A percentile compares a stretch with the other conserved stretches of the same genome.
Conservation (phyloP, 768 basidiomycete genomes). For the Tylopilus rubrobrunneus region DNA sequence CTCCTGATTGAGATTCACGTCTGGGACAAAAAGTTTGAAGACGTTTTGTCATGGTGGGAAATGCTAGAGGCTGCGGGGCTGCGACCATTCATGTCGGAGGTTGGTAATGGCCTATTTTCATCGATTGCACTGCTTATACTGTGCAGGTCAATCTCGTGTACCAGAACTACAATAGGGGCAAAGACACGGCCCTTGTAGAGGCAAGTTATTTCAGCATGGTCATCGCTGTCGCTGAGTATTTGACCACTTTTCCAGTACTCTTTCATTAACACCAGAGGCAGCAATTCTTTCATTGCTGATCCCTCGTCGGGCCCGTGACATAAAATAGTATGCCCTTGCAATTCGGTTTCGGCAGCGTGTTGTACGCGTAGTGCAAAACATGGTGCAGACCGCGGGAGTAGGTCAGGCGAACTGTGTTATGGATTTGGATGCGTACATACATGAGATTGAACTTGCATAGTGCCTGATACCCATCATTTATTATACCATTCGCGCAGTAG, state of each 20-base stretch:
- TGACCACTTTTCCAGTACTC: conserved; percentile 39
- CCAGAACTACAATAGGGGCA: conserved; percentile 50
- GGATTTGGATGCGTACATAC: conserved; percentile 16
- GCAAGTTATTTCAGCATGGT: conserved; percentile 22
- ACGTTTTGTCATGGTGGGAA: conserved; percentile 44
- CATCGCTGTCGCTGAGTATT: neutral
- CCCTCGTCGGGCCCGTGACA: conserved; percentile 10
- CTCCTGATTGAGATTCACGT: conserved; percentile 45
- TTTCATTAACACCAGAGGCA: conserved; percentile 50
- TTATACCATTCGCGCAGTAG: neutral
- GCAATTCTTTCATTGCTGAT: conserved; percentile 43
- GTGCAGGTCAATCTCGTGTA: conserved; percentile 55
- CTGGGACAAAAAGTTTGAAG: conserved; percentile 33
- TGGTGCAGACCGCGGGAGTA: neutral
- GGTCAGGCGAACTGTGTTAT: conserved; percentile 14
- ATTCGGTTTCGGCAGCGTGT: neutral
- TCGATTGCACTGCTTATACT: conserved; percentile 1
- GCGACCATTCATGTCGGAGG: conserved; percentile 45
- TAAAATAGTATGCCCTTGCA: conserved; percentile 4
- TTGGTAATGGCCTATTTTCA: conserved; percentile 5
- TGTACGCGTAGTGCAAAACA: conserved; percentile 1
- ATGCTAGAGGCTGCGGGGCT: conserved; percentile 44
- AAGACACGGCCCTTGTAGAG: conserved; percentile 47
- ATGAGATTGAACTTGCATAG: conserved; percentile 3
- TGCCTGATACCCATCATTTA: neutral